Conservation (phyloP, 2,329 filamentous ascomycete species). For the Epichloe brachyelytri region DNA sequence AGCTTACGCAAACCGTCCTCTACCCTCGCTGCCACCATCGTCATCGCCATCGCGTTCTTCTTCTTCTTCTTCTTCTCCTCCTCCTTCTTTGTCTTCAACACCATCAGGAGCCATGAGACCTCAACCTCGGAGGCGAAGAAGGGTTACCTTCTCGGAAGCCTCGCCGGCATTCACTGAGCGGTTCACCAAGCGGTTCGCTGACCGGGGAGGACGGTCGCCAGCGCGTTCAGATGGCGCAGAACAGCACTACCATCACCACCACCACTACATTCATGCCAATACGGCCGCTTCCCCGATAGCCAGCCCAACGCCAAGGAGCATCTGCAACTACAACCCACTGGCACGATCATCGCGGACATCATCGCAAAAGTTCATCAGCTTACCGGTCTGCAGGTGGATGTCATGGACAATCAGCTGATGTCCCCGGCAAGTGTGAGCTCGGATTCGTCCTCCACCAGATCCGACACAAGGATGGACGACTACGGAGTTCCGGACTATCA, state of each 20-base stretch:
- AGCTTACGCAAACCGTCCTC: constrained; percentile 10
- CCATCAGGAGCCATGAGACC: neutral
- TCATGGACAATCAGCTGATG: constrained; percentile 8
- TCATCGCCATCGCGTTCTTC: no score
- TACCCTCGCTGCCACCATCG: constrained; percentile 10
- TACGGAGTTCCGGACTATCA: constrained; percentile 2
- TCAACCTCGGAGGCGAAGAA: neutral
- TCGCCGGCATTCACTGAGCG: neutral
- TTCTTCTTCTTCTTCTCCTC: neutral
- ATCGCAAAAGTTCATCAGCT: constrained; percentile 28
- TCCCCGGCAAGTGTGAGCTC: constrained; percentile 1
- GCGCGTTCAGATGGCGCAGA: neutral
- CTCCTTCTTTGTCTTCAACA: neutral
- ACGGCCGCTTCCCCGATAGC: neutral
- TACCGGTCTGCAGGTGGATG: constrained; percentile 26
- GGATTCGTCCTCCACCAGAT: constrained; percentile 3
- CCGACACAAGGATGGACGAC: neutral
- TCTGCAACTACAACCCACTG: neutral
- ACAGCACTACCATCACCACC: neutral
- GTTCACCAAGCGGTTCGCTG: neutral
- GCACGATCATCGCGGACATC: constrained; percentile 13
- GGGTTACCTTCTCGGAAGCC: neutral
- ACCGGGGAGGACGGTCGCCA: neutral
- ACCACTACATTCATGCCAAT: neutral
- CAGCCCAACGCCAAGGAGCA: neutral